A percentile compares a stretch with the other conserved stretches of the same genome.
phyloP scores from a whole-genome alignment of 2,329 filamentous ascomycete genomes.

The Calycina marina region DNA sequence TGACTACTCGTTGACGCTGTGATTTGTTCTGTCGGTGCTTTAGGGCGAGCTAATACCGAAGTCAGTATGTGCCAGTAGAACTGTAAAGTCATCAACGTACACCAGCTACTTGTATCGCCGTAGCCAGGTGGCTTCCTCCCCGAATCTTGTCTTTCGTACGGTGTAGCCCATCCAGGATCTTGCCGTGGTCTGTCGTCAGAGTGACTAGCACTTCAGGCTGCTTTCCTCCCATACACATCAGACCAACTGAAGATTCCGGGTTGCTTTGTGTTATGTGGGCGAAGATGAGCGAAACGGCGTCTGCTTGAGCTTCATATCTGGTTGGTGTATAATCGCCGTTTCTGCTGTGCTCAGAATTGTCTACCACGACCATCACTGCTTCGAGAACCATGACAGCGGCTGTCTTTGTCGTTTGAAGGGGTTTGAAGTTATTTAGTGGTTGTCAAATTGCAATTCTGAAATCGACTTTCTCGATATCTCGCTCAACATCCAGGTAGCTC shows the following conservation, averaged over 20 bases:
- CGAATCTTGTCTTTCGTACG: constrained; percentile 83
- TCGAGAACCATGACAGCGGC: constrained; percentile 76
- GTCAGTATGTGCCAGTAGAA: background rate
- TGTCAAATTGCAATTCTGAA: constrained; percentile 1
- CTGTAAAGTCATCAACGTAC: constrained; percentile 38
- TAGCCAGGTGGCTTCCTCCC: constrained; percentile 76
- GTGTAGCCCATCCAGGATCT: constrained; percentile 84
- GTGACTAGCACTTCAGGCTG: constrained; percentile 96
- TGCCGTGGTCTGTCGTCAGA: constrained; percentile 88
- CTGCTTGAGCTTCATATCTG: constrained; percentile 89
- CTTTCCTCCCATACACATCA: constrained; percentile 98
- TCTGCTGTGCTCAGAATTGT: constrained; percentile 97
- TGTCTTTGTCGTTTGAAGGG: background rate
- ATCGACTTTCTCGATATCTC: no score
- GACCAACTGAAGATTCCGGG: constrained; percentile 88
- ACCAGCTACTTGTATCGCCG: constrained; percentile 85
- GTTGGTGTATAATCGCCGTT: constrained; percentile 90
- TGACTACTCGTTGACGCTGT: constrained; percentile 90
- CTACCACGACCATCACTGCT: constrained; percentile 98
- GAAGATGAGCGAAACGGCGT: constrained; percentile 91
- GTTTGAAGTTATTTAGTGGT: background rate
- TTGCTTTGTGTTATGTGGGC: constrained; percentile 90
- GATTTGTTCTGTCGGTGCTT: constrained; percentile 98
- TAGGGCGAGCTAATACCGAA: constrained; percentile 61
- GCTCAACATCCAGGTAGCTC: constrained; percentile 5